A percentile compares a stretch with the other conserved stretches of the same genome.
Evolutionary conservation across 2,329 filamentous ascomycete species (phyloP).

Genomic region (Ophiostoma tasmaniense): DNA sequence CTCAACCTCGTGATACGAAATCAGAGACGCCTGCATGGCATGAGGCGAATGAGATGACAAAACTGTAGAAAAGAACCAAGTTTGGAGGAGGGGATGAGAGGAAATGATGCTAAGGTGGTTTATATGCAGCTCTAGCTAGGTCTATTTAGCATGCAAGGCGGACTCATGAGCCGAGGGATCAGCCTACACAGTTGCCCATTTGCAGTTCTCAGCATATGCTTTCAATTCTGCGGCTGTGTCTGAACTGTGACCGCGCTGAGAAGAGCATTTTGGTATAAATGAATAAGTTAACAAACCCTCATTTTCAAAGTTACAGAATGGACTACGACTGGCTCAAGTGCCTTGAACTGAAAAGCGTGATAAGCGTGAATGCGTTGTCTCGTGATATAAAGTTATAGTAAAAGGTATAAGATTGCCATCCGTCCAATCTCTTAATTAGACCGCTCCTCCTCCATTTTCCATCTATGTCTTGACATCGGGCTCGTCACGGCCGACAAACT

Average conservation of each 20-base stretch:
- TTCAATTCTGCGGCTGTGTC: neutral
- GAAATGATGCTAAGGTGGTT: neutral
- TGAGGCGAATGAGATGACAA: neutral
- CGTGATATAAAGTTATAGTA: constrained; percentile 1
- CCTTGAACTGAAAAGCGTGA: neutral
- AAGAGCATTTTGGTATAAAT: neutral
- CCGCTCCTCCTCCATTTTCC: neutral
- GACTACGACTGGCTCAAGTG: neutral
- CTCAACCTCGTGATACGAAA: neutral
- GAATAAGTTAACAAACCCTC: too few relatives aligned
- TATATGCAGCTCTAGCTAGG: neutral
- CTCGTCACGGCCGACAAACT: constrained; percentile 84
- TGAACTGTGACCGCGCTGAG: neutral
- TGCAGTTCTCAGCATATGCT: neutral
- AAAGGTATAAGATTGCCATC: neutral
- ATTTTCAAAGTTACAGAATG: too few relatives aligned
- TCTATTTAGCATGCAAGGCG: neutral
- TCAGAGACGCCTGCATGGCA: neutral
- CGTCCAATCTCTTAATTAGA: neutral
- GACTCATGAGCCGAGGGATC: neutral
- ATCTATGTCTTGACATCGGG: constrained; percentile 89
- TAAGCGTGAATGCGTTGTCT: neutral
- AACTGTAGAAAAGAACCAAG: neutral
- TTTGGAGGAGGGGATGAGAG: neutral
- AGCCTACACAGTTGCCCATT: neutral